phyloP scores from a whole-genome alignment of 768 basidiomycete species.

The Pulveroboletus sp. region DNA sequence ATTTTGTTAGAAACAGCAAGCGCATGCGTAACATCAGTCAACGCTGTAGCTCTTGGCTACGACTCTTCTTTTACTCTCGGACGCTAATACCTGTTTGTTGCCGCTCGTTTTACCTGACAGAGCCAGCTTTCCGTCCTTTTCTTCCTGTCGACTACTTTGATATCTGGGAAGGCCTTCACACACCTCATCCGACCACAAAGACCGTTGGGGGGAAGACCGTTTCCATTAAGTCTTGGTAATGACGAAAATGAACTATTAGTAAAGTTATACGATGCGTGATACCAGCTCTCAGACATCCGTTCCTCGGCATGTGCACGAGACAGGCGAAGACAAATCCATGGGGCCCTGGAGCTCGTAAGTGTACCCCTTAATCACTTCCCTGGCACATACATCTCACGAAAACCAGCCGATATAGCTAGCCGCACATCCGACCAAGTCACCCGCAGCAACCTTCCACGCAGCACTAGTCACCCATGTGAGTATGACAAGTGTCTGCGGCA shows the following conservation, averaged over 20 bases:
- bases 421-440: constrained; percentile 77
- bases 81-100: too few relatives aligned
- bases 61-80: too few relatives aligned
- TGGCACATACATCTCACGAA: constrained; percentile 78
- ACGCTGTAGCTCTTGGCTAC: too few relatives aligned
- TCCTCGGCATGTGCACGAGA: background rate
- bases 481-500: constrained; percentile 84
- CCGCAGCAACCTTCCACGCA: constrained; percentile 77
- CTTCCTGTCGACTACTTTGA: too few relatives aligned
- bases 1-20: too few relatives aligned
- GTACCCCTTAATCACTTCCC: constrained; percentile 78
- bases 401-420: constrained; percentile 88
- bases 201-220: background rate
- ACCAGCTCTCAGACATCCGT: constrained; percentile 33
- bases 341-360: constrained; percentile 69
- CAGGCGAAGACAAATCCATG: constrained; percentile 48
- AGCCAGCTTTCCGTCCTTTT: too few relatives aligned
- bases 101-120: too few relatives aligned
- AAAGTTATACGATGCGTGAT: constrained; percentile 7
- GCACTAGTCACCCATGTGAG: constrained; percentile 83
- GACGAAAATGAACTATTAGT: background rate
- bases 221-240: background rate
- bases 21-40: too few relatives aligned
- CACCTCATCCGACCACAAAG: background rate
- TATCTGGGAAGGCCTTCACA: too few relatives aligned